These are phyloP conservation scores for Aspergillus sp. DNA, from an alignment of 2,329 filamentous ascomycete species.

Conservation along the genomic window DNA sequence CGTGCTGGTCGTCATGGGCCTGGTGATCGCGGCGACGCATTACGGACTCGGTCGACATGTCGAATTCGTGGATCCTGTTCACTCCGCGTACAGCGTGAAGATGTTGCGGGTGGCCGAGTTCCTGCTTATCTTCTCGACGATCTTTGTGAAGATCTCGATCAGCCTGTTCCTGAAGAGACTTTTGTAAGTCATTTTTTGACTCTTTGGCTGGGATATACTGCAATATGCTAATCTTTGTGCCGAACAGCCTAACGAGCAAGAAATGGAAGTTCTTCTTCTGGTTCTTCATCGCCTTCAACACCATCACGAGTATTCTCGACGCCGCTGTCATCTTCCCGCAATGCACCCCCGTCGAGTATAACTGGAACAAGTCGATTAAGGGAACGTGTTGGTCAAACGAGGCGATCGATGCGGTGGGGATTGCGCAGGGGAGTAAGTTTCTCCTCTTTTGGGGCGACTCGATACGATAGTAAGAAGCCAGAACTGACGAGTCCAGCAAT, in stretches of 20 bases:
- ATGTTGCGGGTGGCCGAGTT: slow-evolving; percentile 16
- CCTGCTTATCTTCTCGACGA: slow-evolving; percentile 13
- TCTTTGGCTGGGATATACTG: background rate
- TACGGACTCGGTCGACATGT: slow-evolving; percentile 3
- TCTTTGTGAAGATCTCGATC: slow-evolving; percentile 19
- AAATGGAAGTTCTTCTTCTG: slow-evolving; percentile 15
- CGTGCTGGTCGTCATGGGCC: slow-evolving; percentile 1
- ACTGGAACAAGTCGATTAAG: slow-evolving; percentile 1
- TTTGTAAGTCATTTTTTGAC: slow-evolving; percentile 4
- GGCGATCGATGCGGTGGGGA: slow-evolving; percentile 2
- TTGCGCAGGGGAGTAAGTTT: slow-evolving; percentile 2
- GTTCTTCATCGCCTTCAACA: slow-evolving; percentile 19
- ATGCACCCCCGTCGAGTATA: slow-evolving; percentile 4
- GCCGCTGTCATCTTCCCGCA: slow-evolving; percentile 7
- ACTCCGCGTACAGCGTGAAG: slow-evolving; percentile 9
- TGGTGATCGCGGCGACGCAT: slow-evolving; percentile 1
- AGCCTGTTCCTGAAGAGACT: slow-evolving; percentile 15
- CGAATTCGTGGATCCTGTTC: background rate
- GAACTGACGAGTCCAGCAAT: background rate
- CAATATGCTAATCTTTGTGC: background rate
- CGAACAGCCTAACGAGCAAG: slow-evolving; percentile 7
- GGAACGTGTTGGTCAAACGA: slow-evolving; percentile 1
- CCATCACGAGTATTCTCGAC: slow-evolving; percentile 13
- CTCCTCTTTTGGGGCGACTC: background rate
- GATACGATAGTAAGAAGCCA: too few relatives aligned